These are phyloP conservation scores for Lipomyces chichibuensis DNA, from an alignment of 805 yeast species.

Conservation along the genomic window DNA sequence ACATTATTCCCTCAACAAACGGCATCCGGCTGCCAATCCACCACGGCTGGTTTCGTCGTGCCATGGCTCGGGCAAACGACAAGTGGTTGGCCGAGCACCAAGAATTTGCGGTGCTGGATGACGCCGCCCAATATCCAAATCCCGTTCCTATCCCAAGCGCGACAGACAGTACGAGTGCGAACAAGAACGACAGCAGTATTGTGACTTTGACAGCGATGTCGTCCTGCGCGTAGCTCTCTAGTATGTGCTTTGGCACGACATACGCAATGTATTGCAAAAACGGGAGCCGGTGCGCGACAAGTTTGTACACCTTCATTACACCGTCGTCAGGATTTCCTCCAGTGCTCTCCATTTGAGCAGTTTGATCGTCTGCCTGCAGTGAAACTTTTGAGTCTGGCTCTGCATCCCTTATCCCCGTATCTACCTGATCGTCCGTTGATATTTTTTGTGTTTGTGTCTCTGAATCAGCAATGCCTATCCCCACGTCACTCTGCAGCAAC, in stretches of 20 bases:
- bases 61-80: slow-evolving; percentile 6
- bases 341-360: background rate
- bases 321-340: background rate
- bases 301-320: background rate
- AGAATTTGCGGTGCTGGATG: background rate
- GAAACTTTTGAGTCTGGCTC: background rate
- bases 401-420: background rate
- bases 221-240: slow-evolving; percentile 6
- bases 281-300: slow-evolving; percentile 7
- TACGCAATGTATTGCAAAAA: slow-evolving; percentile 11
- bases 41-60: slow-evolving; percentile 24
- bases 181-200: slow-evolving; percentile 10
- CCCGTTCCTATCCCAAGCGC: slow-evolving; percentile 9
- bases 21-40: slow-evolving; percentile 33
- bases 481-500: background rate
- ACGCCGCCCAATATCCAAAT: slow-evolving; percentile 11
- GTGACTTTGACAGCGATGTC: background rate
- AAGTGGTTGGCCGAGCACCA: slow-evolving; percentile 1
- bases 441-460: background rate
- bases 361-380: background rate
- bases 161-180: background rate
- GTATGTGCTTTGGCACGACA: slow-evolving; percentile 10
- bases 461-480: background rate
- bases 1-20: slow-evolving; percentile 24
- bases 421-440: background rate